Percentiles rank a stretch among this genome's conserved stretches.
These are phyloP conservation scores for Aspergillus costaricaensis DNA, from an alignment of 2,329 filamentous ascomycete genomes.

Conservation along the genomic window DNA sequence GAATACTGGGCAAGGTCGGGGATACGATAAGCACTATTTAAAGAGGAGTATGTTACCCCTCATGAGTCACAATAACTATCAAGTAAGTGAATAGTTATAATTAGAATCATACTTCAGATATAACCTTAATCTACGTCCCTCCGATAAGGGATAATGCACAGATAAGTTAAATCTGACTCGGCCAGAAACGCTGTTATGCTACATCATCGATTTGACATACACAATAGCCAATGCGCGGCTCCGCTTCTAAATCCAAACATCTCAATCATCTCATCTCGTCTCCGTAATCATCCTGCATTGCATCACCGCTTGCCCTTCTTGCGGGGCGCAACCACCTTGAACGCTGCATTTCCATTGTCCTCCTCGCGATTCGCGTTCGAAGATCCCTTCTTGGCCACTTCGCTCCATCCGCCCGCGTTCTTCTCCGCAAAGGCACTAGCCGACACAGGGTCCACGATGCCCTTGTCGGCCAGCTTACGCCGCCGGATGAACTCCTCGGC, in stretches of 20 bases:
- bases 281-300: neutral
- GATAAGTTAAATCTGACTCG: too few relatives aligned
- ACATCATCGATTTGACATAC: too few relatives aligned
- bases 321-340: conserved; percentile 87
- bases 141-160: too few relatives aligned
- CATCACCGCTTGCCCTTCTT: conserved; percentile 79
- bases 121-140: too few relatives aligned
- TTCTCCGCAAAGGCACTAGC: conserved; percentile 55
- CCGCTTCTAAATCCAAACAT: neutral
- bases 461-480: conserved; percentile 90
- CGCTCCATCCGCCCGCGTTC: conserved; percentile 78
- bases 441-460: conserved; percentile 69
- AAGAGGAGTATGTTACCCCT: too few relatives aligned
- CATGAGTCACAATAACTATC: too few relatives aligned
- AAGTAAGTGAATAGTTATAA: too few relatives aligned
- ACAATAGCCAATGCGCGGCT: neutral
- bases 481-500: conserved; percentile 92
- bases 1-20: too few relatives aligned
- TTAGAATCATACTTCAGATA: too few relatives aligned
- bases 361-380: conserved; percentile 51
- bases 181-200: too few relatives aligned
- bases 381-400: conserved; percentile 91
- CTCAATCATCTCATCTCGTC: neutral
- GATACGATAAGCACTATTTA: too few relatives aligned
- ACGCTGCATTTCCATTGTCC: conserved; percentile 58